phyloP scores from a whole-genome alignment of 2,329 filamentous ascomycete species.

The Arthrinium phaeospermum region DNA sequence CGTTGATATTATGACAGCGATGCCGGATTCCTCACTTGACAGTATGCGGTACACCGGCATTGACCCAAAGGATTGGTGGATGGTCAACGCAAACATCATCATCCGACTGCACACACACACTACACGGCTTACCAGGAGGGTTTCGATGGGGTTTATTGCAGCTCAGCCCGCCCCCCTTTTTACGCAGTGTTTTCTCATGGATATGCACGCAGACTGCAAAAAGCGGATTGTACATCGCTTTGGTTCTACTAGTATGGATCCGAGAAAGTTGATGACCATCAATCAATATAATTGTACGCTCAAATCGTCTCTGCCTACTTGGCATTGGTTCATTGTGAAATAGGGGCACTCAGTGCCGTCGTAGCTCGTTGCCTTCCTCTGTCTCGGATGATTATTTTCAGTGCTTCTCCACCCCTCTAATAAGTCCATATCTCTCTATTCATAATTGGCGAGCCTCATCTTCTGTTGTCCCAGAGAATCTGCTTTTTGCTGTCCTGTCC shows the following conservation, averaged over 20 bases:
- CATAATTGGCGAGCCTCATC: neutral
- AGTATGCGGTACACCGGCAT: neutral
- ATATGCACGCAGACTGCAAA: slow-evolving; percentile 17
- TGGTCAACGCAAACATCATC: neutral
- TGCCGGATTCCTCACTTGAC: neutral
- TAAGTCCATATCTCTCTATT: neutral
- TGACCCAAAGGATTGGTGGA: neutral
- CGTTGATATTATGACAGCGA: slow-evolving; percentile 14
- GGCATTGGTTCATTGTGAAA: neutral
- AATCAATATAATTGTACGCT: slow-evolving; percentile 12
- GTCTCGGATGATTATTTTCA: neutral
- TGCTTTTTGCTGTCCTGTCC: neutral
- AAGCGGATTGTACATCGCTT: slow-evolving; percentile 12
- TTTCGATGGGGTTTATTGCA: neutral
- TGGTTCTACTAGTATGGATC: neutral
- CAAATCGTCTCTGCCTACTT: neutral
- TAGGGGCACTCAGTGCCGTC: neutral
- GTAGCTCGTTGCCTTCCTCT: neutral
- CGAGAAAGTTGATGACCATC: neutral
- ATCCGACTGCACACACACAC: neutral
- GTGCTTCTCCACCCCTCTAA: neutral
- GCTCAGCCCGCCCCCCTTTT: neutral
- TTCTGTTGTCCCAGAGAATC: neutral
- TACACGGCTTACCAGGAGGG: neutral
- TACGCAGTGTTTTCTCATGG: neutral